A percentile compares a stretch with the other conserved stretches of the same genome.
Conservation (phyloP, 2,329 filamentous ascomycete genomes). For the Aspergillus ustus region DNA sequence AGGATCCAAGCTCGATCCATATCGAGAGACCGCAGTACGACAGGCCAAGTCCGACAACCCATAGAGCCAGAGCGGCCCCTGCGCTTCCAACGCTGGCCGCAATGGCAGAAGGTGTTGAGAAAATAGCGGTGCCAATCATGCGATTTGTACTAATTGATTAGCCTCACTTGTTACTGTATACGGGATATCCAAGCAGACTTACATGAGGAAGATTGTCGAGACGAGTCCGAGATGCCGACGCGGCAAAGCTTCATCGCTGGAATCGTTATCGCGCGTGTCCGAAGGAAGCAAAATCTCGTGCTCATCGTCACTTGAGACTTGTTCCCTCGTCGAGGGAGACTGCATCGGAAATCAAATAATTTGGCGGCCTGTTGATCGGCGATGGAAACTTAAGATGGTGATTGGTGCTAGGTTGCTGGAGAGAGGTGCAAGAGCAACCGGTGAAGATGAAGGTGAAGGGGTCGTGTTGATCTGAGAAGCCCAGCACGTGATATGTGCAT, state of each 20-base stretch:
- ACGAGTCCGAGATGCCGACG: slow-evolving; percentile 14
- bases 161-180: no score
- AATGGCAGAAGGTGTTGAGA: slow-evolving; percentile 70
- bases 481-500: background rate
- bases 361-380: background rate
- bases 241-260: background rate
- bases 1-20: slow-evolving; percentile 68
- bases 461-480: background rate
- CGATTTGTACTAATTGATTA: slow-evolving; percentile 12
- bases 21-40: slow-evolving; percentile 65
- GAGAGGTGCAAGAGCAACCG: background rate
- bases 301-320: background rate
- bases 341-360: background rate
- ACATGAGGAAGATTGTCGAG: slow-evolving; percentile 17
- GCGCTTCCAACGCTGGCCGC: slow-evolving; percentile 67
- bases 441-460: background rate
- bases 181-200: background rate
- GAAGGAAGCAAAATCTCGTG: slow-evolving; percentile 8
- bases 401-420: background rate
- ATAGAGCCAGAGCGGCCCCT: slow-evolving; percentile 64
- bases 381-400: background rate
- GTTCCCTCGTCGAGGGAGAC: background rate
- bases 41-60: slow-evolving; percentile 64
- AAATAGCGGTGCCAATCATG: slow-evolving; percentile 19
- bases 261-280: background rate